Evolutionary conservation across 2,329 filamentous ascomycete genomes (phyloP), one percentile per base, ranked within the genome.

Genomic region (Chaetomiaceae sp.): DNA sequence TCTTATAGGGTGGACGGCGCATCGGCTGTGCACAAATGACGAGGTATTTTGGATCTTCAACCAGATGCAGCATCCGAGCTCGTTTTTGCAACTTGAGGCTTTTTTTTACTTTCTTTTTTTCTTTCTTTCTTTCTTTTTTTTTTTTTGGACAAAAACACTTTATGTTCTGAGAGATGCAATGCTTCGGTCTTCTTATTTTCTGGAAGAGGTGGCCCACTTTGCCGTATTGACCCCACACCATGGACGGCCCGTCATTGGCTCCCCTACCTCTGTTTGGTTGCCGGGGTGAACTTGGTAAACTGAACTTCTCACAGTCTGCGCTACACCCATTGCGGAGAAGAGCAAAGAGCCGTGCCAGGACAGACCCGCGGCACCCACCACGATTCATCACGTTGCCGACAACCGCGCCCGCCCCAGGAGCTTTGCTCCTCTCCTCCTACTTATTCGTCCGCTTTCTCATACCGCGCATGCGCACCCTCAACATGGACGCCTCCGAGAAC

Each of bases 401-500:
- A 57, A 62, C 63, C 42, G 58, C 65, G 55, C 62, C 64, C 47
- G 59, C 59, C 21, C 52, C 65, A 41, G 70, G 71, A 66, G 67
- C 68, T 52, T 58, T 70, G 67, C 69, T 71, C 62, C 66, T 72
- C 59, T 64, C 67, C 58, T 66, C 59, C 51, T 64, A 65, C 56
- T 54, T 66, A 57, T 58, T 67, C 53, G 59, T 65, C 52, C 62
- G 66, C 49, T 53, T 64, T 37, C 48, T 65, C 9, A 36, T 64
- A 50, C 60, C 61, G 48, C 58, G 60, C 54, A 62, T 64, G 58
- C 63, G 60, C 61, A 62, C 59, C 25, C 36, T 63, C 62, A 68
- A 57, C 60, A 71, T 71, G 68, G 69, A 71, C 50, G 57, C 61
- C 36, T 58, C 65, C 33, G 68, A 70, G 58, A 69, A 69, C 58